Conservation (phyloP, 805 yeast species). For the Ogataea polymorpha region DNA sequence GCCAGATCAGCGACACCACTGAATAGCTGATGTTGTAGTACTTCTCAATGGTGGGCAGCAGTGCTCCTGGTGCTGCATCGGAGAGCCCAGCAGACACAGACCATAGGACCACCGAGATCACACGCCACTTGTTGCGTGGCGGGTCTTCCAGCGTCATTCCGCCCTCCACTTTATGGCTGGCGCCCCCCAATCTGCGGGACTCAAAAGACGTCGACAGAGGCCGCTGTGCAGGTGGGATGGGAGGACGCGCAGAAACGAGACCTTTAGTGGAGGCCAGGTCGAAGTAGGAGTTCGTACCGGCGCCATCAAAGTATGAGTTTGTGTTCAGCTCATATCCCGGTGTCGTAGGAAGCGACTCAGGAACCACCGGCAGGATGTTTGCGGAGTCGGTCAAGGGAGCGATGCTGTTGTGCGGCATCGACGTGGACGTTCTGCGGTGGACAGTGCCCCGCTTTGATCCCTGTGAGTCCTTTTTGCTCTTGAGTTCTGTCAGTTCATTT, state of each 20-base stretch:
- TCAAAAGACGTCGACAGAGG: not conserved
- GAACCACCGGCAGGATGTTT: slow-evolving; percentile 35
- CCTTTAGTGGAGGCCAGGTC: slow-evolving; percentile 12
- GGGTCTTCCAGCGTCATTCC: slow-evolving; percentile 43
- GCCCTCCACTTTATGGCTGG: slow-evolving; percentile 11
- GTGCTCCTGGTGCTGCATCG: slow-evolving; percentile 61
- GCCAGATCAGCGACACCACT: slow-evolving; percentile 56
- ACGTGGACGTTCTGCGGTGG: slow-evolving; percentile 8
- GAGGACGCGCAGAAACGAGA: slow-evolving; percentile 14
- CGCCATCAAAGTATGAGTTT: slow-evolving; percentile 6
- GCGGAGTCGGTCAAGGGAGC: slow-evolving; percentile 8
- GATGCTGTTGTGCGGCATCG: slow-evolving; percentile 1
- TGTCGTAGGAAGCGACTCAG: slow-evolving; percentile 41
- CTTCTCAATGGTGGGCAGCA: slow-evolving; percentile 51
- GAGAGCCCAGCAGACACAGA: slow-evolving; percentile 41
- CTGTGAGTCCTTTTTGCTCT: not conserved
- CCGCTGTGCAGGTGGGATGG: slow-evolving; percentile 21
- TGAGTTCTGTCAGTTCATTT: not conserved
- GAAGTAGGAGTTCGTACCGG: slow-evolving; percentile 18
- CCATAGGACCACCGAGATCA: slow-evolving; percentile 41
- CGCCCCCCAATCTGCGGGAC: not conserved
- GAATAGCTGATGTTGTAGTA: slow-evolving; percentile 48
- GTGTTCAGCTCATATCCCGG: slow-evolving; percentile 35
- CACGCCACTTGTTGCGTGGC: slow-evolving; percentile 41
- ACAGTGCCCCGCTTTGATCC: not conserved